Conservation (phyloP, 2,329 filamentous ascomycete species). For the Mycocentrospora acerina region DNA sequence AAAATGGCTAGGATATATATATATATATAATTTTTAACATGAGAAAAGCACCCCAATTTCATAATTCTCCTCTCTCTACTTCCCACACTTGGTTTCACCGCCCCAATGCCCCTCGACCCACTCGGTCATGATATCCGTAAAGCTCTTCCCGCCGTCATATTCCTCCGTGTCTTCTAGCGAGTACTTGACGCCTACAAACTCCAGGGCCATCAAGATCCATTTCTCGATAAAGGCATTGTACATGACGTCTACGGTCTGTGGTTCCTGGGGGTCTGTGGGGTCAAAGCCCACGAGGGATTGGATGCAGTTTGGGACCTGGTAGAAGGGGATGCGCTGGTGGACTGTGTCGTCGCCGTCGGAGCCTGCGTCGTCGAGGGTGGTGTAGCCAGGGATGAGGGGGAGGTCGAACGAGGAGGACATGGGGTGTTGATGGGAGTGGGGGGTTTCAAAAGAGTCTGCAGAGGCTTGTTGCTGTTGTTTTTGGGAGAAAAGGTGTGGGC, state of each 20-base stretch:
- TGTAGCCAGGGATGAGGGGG: constrained; percentile 91
- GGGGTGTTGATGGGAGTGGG: background rate
- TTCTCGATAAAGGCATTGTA: constrained; percentile 90
- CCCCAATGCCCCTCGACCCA: constrained; percentile 62
- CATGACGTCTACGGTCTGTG: constrained; percentile 79
- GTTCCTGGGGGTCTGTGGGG: constrained; percentile 46
- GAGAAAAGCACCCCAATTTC: no score
- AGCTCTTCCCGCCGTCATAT: constrained; percentile 55
- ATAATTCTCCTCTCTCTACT: constrained; percentile 1
- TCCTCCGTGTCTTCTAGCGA: constrained; percentile 52
- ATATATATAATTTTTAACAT: no score
- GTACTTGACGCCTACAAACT: constrained; percentile 57
- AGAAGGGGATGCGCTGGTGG: constrained; percentile 73
- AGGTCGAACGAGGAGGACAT: no score
- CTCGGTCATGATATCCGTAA: constrained; percentile 60
- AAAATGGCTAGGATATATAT: no score
- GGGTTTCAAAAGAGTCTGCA: no score
- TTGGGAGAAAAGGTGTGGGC: constrained; percentile 17
- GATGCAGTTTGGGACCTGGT: constrained; percentile 80
- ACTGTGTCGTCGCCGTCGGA: constrained; percentile 87
- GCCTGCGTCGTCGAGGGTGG: constrained; percentile 81
- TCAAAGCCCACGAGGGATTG: constrained; percentile 66
- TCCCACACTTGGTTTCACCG: constrained; percentile 21
- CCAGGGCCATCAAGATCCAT: constrained; percentile 75
- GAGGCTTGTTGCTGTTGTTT: constrained; percentile 1